Conservation (phyloP, 345 rosid genomes). For the Citrus hindsii region DNA sequence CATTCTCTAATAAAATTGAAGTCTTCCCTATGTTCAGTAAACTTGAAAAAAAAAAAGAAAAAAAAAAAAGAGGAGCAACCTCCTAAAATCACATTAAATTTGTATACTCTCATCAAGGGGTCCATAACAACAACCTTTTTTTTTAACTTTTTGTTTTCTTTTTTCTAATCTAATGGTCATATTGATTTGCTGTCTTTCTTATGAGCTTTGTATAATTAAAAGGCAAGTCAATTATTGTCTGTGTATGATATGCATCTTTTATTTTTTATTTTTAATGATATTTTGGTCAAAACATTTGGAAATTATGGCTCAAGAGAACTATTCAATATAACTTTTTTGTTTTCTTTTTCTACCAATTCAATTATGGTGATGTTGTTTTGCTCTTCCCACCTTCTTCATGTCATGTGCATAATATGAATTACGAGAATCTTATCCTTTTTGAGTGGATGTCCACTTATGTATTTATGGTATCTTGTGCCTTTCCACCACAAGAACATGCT, state of each 20-base stretch:
- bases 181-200: too few relatives aligned
- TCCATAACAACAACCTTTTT: neutral
- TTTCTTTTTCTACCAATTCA: neutral
- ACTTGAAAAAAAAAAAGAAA: too few relatives aligned
- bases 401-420: conserved; percentile 1
- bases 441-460: neutral
- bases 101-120: too few relatives aligned
- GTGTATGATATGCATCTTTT: too few relatives aligned
- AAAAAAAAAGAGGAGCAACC: too few relatives aligned
- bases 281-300: neutral
- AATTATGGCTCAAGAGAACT: neutral
- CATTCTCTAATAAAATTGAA: too few relatives aligned
- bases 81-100: too few relatives aligned
- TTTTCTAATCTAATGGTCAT: too few relatives aligned
- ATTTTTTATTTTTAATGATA: too few relatives aligned
- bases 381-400: neutral
- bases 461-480: neutral
- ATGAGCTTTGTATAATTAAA: too few relatives aligned
- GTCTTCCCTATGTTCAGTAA: too few relatives aligned
- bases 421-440: conserved; percentile 4
- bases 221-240: neutral
- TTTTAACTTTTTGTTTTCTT: neutral
- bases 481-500: neutral
- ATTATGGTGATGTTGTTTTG: neutral
- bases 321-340: neutral